phyloP scores from a whole-genome alignment of 2,329 filamentous ascomycete genomes.

The Aureobasidium zeae region DNA sequence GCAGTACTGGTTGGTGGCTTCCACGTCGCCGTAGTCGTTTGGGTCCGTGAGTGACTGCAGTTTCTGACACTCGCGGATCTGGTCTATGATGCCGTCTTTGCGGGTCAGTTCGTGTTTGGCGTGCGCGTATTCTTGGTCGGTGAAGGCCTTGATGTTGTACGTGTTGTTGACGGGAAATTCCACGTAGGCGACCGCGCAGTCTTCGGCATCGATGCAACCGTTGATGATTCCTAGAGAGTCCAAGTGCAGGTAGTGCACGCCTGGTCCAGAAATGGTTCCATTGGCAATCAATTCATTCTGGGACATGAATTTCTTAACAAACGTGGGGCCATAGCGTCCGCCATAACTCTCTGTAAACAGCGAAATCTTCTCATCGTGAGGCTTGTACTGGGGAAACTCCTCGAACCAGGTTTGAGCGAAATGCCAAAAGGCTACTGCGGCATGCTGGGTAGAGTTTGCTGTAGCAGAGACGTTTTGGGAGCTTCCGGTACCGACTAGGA shows the following conservation, averaged over 20 bases:
- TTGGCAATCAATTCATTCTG: slow-evolving; percentile 48
- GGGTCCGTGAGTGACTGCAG: slow-evolving; percentile 43
- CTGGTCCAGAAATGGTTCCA: slow-evolving; percentile 34
- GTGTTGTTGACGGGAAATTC: slow-evolving; percentile 47
- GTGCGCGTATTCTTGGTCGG: slow-evolving; percentile 37
- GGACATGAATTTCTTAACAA: slow-evolving; percentile 49
- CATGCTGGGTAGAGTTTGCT: slow-evolving; percentile 26
- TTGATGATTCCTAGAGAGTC: slow-evolving; percentile 47
- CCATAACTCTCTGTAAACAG: slow-evolving; percentile 65
- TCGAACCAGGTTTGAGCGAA: slow-evolving; percentile 48
- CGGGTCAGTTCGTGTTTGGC: slow-evolving; percentile 37
- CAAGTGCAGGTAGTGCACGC: slow-evolving; percentile 41
- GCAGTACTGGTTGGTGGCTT: slow-evolving; percentile 26
- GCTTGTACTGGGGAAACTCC: slow-evolving; percentile 28
- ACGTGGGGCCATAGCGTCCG: slow-evolving; percentile 41
- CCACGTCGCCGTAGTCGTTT: slow-evolving; percentile 35
- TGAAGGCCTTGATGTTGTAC: slow-evolving; percentile 45
- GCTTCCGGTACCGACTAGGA: slow-evolving; percentile 48
- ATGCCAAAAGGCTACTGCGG: slow-evolving; percentile 48
- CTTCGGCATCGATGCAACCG: slow-evolving; percentile 45
- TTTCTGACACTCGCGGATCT: slow-evolving; percentile 43
- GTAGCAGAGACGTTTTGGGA: slow-evolving; percentile 36
- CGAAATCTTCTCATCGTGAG: slow-evolving; percentile 46
- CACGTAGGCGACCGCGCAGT: slow-evolving; percentile 34
- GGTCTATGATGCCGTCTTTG: slow-evolving; percentile 45